A percentile compares a stretch with the other conserved stretches of the same genome.
Conservation (phyloP, 179 eudicot species). For the Drosera spatulata region DNA sequence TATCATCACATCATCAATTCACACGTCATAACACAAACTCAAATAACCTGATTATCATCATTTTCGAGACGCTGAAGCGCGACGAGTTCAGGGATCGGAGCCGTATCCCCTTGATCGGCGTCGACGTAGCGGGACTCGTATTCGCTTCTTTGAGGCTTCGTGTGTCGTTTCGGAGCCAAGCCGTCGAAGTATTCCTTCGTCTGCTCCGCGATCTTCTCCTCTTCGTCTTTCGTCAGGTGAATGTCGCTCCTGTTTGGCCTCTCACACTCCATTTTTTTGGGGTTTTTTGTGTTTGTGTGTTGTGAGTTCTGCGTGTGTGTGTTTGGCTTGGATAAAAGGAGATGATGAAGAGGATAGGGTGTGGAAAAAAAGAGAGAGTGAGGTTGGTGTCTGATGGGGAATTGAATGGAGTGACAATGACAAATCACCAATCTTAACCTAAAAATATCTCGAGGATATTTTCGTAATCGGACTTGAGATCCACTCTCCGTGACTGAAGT, state of each 20-base stretch:
- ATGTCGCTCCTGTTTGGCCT: constrained; percentile 77
- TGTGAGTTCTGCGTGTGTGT: too few relatives aligned
- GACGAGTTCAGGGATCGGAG: constrained; percentile 47
- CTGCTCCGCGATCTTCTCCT: constrained; percentile 42
- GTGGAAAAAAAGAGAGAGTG: too few relatives aligned
- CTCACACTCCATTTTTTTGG: constrained; percentile 17
- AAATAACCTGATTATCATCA: constrained; percentile 27
- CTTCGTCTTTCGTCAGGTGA: constrained; percentile 56
- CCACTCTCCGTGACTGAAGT: too few relatives aligned
- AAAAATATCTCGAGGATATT: too few relatives aligned
- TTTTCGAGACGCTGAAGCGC: constrained; percentile 62
- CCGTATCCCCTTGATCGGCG: constrained; percentile 9
- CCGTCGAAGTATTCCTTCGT: constrained; percentile 64
- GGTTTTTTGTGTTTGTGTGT: too few relatives aligned
- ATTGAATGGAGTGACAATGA: too few relatives aligned
- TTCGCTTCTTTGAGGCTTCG: constrained; percentile 96
- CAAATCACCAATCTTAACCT: too few relatives aligned
- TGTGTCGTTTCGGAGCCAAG: constrained; percentile 68
- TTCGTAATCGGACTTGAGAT: too few relatives aligned
- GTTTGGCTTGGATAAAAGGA: too few relatives aligned
- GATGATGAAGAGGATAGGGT: too few relatives aligned
- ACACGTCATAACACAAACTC: not conserved
- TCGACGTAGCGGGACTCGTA: constrained; percentile 43
- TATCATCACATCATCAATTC: not conserved
- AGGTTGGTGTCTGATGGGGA: too few relatives aligned